phyloP scores from a whole-genome alignment of 768 basidiomycete genomes.

The Phaffia australis region DNA sequence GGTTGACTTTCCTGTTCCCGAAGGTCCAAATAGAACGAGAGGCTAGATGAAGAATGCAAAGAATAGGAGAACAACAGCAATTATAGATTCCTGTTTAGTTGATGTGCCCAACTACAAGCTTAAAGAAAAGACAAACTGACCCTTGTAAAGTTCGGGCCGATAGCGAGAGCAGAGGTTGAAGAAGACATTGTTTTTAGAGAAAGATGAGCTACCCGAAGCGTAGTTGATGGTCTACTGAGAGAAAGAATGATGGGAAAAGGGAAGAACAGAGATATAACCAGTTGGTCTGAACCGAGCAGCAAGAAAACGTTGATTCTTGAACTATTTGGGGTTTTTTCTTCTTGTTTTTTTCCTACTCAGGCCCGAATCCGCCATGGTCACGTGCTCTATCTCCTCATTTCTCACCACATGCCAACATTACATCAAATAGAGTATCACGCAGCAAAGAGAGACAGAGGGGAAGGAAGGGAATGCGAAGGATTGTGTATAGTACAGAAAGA shows the following conservation, averaged over 20 bases:
- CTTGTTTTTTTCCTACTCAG: not conserved
- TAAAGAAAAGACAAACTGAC: not conserved
- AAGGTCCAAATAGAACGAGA: constrained; percentile 79
- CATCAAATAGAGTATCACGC: no score
- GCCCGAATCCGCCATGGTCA: constrained; percentile 3
- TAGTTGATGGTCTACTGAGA: not conserved
- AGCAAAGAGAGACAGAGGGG: no score
- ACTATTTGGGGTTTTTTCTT: not conserved
- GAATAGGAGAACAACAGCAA: not conserved
- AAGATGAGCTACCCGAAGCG: not conserved
- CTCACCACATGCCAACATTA: no score
- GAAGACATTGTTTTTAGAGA: not conserved
- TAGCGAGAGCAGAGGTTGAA: not conserved
- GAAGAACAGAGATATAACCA: not conserved
- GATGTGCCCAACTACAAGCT: not conserved
- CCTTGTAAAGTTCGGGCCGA: constrained; percentile 9
- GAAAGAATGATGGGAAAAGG: not conserved
- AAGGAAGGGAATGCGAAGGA: no score
- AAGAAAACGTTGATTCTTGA: not conserved
- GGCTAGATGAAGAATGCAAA: constrained; percentile 39
- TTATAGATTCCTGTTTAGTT: no score
- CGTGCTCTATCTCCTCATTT: not conserved
- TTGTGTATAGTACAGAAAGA: no score
- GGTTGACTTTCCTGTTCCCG: constrained; percentile 89
- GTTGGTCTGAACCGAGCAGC: not conserved